Conservation (phyloP, 371 early-diverging fungal genomes). For the Smittium culicis region DNA sequence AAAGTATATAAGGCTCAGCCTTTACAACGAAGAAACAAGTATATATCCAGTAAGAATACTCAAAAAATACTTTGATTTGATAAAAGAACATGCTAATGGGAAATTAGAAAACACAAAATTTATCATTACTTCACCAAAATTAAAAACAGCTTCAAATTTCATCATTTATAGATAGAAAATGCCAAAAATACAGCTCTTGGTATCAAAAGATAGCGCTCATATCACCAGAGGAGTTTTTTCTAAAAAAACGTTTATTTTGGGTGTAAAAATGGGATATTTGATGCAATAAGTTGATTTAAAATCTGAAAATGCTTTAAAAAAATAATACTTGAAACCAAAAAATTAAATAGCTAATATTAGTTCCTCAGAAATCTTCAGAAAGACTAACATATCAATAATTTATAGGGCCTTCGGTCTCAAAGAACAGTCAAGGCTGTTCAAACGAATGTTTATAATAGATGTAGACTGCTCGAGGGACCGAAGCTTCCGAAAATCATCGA, state of each 20-base stretch:
- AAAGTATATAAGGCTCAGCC: background rate
- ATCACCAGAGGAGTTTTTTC: slow-evolving; percentile 1
- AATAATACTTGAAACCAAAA: no score
- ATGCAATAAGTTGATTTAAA: no score
- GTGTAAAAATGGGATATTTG: no score
- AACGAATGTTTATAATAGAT: no score
- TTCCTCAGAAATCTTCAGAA: no score
- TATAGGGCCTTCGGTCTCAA: no score
- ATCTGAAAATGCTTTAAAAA: no score
- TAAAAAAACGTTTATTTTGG: background rate
- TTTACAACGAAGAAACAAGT: background rate
- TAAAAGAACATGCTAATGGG: background rate
- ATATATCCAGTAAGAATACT: slow-evolving; percentile 1
- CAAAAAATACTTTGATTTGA: background rate
- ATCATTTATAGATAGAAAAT: background rate
- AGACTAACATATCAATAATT: no score
- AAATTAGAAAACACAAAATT: background rate
- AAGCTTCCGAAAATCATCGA: no score
- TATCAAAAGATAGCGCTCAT: background rate
- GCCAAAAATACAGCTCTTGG: background rate
- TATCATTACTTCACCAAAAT: background rate
- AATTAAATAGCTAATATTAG: no score
- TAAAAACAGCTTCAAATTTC: background rate
- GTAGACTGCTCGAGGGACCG: no score
- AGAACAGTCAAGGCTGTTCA: no score